Evolutionary conservation across 257 asterid species (phyloP).

Genomic region (Jacaranda copaia): DNA sequence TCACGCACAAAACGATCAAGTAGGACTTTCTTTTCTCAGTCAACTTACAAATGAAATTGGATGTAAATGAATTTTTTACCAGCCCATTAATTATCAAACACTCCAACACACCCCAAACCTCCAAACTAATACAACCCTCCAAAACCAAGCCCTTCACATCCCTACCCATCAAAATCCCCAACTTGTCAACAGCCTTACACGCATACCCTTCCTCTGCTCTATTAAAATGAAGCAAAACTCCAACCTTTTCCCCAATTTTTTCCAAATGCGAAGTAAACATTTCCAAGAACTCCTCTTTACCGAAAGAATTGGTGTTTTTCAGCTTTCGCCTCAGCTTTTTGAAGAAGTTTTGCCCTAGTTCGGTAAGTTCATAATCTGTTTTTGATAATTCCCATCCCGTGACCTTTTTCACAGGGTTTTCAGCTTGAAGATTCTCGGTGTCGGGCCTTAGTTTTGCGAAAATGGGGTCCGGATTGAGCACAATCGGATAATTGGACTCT

Average conservation of each 20-base stretch:
- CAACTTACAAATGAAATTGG: constrained; percentile 58
- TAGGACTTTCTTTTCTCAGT: constrained; percentile 64
- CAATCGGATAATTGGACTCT: constrained; percentile 56
- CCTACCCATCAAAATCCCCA: constrained; percentile 60
- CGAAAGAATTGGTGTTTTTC: constrained; percentile 53
- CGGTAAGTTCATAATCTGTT: constrained; percentile 53
- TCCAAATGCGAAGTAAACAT: constrained; percentile 55
- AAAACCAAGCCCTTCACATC: constrained; percentile 65
- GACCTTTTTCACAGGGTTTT: constrained; percentile 44
- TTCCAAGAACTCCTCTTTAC: constrained; percentile 53
- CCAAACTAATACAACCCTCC: constrained; percentile 71
- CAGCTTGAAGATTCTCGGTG: constrained; percentile 39
- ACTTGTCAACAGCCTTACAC: constrained; percentile 53
- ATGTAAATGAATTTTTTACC: constrained; percentile 51
- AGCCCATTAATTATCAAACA: constrained; percentile 61
- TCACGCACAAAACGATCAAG: constrained; percentile 68
- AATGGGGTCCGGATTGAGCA: constrained; percentile 62
- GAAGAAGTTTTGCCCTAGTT: constrained; percentile 53
- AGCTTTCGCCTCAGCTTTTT: constrained; percentile 52
- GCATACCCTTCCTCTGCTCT: constrained; percentile 47
- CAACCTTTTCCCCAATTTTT: constrained; percentile 47
- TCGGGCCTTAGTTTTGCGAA: constrained; percentile 57
- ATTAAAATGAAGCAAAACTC: constrained; percentile 38
- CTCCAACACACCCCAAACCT: constrained; percentile 70
- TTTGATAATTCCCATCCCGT: constrained; percentile 65